Base-by-base conservation (phyloP, 2,329 filamentous ascomycete species). In the Paracoccidioides lutzii region DNA sequence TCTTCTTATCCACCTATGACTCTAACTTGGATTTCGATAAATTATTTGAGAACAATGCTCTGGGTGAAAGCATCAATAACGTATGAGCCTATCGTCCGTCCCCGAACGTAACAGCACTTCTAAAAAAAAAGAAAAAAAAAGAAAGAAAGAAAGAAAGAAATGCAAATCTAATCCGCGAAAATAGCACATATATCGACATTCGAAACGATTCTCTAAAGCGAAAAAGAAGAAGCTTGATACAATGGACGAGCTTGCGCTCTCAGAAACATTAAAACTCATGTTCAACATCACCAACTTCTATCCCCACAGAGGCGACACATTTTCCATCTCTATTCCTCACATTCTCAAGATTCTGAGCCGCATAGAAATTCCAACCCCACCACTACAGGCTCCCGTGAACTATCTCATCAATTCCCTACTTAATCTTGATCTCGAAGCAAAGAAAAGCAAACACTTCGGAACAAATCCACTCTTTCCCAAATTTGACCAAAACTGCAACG, bases 211-310 rank as follows among this genome's bases (percentile, higher is more conserved):
- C 59, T 74, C 74, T 4, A 73, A 73, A 54, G 67, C 62, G 5
- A 65, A 66, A 50, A 64, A 64, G 58, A 69, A 62, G 52, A 63
- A 69, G 28, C 62, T 69, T 38, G 62, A 67, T 3, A 65, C 67
- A 55, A 68, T 90, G 78, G 82, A 86, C 60, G 82, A 86, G 57
- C 82, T 91, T 81, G 89, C 90, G 0, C 76, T 97, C 41, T 78
- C 78, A 7, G 91, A 97, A 69, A 91, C 87, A 0, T 74, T 93
- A 52, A 96, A 95, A 66, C 77, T 97, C 43, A 73, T 95, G 53
- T 97, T 94, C 76, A 96, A 96, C 69, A 77, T 95, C 54, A 87
- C 86, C 1, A 84, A 90, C 63, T 83, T 84, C 64, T 85, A 84
- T 64, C 81, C 83, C 3, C 77, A 83, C 44, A 76, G 84, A 32